These are phyloP conservation scores for Dillenia turbinata DNA, from an alignment of 164 flowering plant species.

Conservation along the genomic window DNA sequence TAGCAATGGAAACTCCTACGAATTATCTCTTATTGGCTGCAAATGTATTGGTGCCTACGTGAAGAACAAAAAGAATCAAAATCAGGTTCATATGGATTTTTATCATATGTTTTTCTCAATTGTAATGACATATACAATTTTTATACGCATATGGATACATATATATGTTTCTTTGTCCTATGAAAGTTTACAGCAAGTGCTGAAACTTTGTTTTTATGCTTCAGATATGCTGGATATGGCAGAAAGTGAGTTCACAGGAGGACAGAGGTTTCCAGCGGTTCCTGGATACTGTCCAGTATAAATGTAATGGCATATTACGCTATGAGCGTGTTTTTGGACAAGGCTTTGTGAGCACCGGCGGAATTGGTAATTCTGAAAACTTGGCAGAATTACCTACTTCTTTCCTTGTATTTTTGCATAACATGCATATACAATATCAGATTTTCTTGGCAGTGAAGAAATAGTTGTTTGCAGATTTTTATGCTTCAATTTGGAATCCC, in stretches of 20 bases:
- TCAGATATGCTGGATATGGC: conserved; percentile 97
- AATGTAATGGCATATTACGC: conserved; percentile 71
- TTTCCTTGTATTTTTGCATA: too few relatives aligned
- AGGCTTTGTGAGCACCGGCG: conserved; percentile 97
- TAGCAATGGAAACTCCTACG: conserved; percentile 61
- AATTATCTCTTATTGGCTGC: conserved; percentile 71
- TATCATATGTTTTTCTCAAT: background rate
- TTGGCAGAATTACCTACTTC: too few relatives aligned
- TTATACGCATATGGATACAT: background rate
- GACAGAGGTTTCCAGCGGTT: conserved; percentile 85
- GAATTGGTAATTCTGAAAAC: conserved; percentile 45
- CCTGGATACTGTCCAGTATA: conserved; percentile 88
- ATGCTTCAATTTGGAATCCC: too few relatives aligned
- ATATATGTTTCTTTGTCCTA: background rate
- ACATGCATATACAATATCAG: too few relatives aligned
- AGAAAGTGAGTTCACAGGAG: conserved; percentile 63
- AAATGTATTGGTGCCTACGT: conserved; percentile 96
- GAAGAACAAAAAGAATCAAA: conserved; percentile 84
- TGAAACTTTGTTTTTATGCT: conserved; percentile 5
- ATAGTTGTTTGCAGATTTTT: too few relatives aligned
- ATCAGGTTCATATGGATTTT: conserved; percentile 49
- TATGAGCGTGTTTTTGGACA: conserved; percentile 94
- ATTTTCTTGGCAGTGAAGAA: too few relatives aligned
- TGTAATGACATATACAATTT: background rate
- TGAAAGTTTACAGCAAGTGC: background rate